These are phyloP conservation scores for Talaromyces amestolkiae DNA, from an alignment of 2,329 filamentous ascomycete species.

Conservation along the genomic window DNA sequence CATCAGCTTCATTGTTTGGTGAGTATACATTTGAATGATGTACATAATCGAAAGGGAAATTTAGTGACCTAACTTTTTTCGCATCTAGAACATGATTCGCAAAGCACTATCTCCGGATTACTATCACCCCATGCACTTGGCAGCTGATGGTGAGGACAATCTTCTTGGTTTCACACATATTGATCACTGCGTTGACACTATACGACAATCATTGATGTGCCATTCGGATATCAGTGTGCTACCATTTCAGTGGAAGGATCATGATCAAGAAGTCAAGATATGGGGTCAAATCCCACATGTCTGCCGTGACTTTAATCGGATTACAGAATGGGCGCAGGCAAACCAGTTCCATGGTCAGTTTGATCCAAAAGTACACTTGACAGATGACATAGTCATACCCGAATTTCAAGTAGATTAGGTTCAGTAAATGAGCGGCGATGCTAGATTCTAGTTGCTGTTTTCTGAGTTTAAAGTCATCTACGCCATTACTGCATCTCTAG, in stretches of 20 bases:
- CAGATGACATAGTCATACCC: not conserved
- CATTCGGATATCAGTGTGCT: constrained; percentile 3
- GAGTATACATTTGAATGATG: not conserved
- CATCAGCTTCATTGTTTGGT: constrained; percentile 19
- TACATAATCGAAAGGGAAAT: not conserved
- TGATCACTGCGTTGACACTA: not conserved
- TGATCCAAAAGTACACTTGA: not conserved
- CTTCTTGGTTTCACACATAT: not conserved
- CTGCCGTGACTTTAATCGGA: constrained; percentile 5
- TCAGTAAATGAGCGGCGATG: not conserved
- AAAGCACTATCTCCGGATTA: not conserved
- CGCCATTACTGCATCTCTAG: not conserved
- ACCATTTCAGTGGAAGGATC: not conserved
- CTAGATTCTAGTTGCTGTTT: not conserved
- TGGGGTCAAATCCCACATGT: not conserved
- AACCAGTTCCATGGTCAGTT: not conserved
- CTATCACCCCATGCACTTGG: not conserved
- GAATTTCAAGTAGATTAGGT: not conserved
- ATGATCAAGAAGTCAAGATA: not conserved
- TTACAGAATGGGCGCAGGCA: not conserved
- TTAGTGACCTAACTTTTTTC: not conserved
- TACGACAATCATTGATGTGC: constrained; percentile 9
- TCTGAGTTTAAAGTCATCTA: not conserved
- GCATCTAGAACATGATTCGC: constrained; percentile 11
- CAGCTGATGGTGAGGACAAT: not conserved